Evolutionary conservation across 352 stramenopile genomes (phyloP).

Genomic region (Globisporangium yorkense): DNA sequence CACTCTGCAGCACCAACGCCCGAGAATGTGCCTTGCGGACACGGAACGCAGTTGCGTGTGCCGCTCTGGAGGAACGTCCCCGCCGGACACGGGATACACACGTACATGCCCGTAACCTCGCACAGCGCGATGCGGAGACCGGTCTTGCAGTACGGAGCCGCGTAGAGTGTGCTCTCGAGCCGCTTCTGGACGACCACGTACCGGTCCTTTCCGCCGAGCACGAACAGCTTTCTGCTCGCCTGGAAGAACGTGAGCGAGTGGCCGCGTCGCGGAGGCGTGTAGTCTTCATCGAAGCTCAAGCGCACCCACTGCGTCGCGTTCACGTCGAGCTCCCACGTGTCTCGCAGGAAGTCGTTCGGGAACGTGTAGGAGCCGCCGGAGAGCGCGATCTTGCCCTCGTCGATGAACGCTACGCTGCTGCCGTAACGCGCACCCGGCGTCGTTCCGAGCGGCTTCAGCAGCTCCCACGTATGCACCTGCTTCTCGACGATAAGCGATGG

Average conservation of each 20-base stretch:
- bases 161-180: constrained; percentile 46
- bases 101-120: constrained; percentile 36
- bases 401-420: constrained; percentile 41
- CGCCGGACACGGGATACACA: constrained; percentile 55
- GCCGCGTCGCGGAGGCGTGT: constrained; percentile 38
- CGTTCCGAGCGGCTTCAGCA: constrained; percentile 38
- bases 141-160: constrained; percentile 34
- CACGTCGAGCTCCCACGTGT: constrained; percentile 68
- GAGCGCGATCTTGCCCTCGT: constrained; percentile 54
- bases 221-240: constrained; percentile 23
- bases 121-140: constrained; percentile 58
- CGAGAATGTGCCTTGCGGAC: constrained; percentile 39
- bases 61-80: constrained; percentile 53
- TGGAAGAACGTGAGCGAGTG: constrained; percentile 47
- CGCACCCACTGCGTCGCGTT: constrained; percentile 63
- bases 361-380: constrained; percentile 68
- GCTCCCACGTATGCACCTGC: constrained; percentile 48
- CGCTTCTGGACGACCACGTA: constrained; percentile 51
- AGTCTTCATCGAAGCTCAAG: constrained; percentile 42
- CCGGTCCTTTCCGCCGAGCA: constrained; percentile 62
- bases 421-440: constrained; percentile 54
- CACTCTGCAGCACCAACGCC: constrained; percentile 32
- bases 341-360: constrained; percentile 64
- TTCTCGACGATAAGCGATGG: constrained; percentile 25
- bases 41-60: constrained; percentile 43